Evolutionary conservation across 2,329 filamentous ascomycete genomes (phyloP).

Genomic region (Trichophyton verrucosum): DNA sequence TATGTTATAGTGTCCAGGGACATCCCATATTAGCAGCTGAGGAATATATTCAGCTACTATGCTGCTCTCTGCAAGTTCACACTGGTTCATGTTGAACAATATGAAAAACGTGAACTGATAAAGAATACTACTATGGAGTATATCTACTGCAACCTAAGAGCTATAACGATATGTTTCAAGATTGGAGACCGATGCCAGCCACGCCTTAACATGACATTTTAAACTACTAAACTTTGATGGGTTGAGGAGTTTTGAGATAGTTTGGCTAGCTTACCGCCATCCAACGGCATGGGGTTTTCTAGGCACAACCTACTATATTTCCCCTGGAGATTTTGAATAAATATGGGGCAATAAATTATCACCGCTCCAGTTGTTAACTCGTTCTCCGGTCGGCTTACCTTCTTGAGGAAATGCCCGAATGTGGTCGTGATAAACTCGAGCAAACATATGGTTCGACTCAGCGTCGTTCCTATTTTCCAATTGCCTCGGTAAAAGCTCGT

Average conservation of each 20-base stretch:
- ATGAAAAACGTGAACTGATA: too few species aligned
- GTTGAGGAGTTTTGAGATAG: neutral
- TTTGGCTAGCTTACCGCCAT: neutral
- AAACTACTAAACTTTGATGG: neutral
- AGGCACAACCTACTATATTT: neutral
- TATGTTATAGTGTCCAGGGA: too few species aligned
- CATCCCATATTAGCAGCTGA: too few species aligned
- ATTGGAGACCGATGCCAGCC: too few species aligned
- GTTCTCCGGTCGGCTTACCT: neutral
- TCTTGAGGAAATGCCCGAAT: neutral
- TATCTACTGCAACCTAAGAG: too few species aligned
- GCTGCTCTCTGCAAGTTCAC: too few species aligned
- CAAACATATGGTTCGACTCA: neutral
- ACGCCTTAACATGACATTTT: neutral
- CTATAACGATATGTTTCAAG: too few species aligned
- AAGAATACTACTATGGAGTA: too few species aligned
- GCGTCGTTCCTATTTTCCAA: neutral
- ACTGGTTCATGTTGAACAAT: too few species aligned
- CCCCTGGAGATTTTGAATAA: neutral
- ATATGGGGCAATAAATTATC: neutral
- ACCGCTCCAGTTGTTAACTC: neutral
- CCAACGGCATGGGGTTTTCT: neutral
- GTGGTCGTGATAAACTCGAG: neutral
- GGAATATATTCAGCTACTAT: too few species aligned
- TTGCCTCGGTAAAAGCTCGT: neutral